phyloP scores from a whole-genome alignment of 2,329 filamentous ascomycete genomes.

The Hortaea werneckii region DNA sequence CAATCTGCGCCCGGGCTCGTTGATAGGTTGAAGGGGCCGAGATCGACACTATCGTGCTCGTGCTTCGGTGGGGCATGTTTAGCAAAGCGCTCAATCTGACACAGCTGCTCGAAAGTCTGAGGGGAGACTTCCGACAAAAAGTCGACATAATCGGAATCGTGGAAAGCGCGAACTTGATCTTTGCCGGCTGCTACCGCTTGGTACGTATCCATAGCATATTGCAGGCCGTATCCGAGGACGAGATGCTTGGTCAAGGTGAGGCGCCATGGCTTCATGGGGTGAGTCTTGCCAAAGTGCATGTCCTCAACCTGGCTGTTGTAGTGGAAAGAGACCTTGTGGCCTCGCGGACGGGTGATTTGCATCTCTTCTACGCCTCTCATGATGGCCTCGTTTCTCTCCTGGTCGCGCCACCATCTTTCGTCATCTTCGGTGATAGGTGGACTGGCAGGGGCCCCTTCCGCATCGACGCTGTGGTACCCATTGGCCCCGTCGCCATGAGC shows the following conservation, averaged over 20 bases:
- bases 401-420: conserved; percentile 22
- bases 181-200: conserved; percentile 72
- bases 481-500: not conserved
- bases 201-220: conserved; percentile 93
- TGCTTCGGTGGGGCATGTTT: conserved; percentile 30
- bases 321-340: conserved; percentile 89
- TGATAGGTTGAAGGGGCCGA: conserved; percentile 62
- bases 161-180: conserved; percentile 79
- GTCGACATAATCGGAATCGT: conserved; percentile 80
- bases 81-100: conserved; percentile 36
- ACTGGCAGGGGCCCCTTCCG: conserved; percentile 14
- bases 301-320: conserved; percentile 90
- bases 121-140: conserved; percentile 50
- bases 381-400: conserved; percentile 41
- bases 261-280: conserved; percentile 99
- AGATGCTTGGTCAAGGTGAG: conserved; percentile 90
- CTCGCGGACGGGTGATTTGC: conserved; percentile 68
- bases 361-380: conserved; percentile 46
- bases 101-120: conserved; percentile 41
- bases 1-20: conserved; percentile 65
- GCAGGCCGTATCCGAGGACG: conserved; percentile 89
- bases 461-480: not conserved
- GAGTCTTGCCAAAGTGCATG: conserved; percentile 92
- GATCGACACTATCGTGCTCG: conserved; percentile 32
- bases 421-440: conserved; percentile 42